Base-by-base conservation (phyloP, 768 basidiomycete species). In the Trametes maxima region DNA sequence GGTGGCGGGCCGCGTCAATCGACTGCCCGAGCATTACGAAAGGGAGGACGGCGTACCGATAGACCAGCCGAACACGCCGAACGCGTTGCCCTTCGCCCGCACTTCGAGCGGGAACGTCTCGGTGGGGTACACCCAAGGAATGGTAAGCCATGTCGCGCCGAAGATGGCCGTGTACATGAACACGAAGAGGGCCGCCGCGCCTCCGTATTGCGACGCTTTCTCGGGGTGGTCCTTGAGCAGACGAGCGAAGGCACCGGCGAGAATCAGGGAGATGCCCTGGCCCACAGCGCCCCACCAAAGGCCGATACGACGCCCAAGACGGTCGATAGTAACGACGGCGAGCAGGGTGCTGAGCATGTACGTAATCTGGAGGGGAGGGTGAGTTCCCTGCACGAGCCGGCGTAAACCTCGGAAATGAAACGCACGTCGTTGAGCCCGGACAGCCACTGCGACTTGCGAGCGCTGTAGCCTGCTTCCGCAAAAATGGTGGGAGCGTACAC, bases 101-200 rank as follows among this genome's bases (percentile, higher is more conserved):
- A 78, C 75, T 56, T 77, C 75, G 22, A 79, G 74, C 17, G 78
- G 78, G 71, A 78, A 80, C 14, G 74, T 79, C 74, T 79, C 68
- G 13, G 74, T 74, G 14, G 73, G 73, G 65, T 62, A 70, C 22
- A 68, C 72, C 73, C 73, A 74, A 2, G 78, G 78, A 54, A 79
- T 79, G 6, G 78, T 78, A 37, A 79, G 69, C 79, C 79, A 80
- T n/a, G 79, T 80, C 39, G 78, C 79, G 37, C 78, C 79, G 66
- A 79, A 80, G 17, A 78, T 64, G 14, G 74, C 73, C 0, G 78
- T 80, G 64, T 79, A 80, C 33, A 76, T 56, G 69, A 80, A 80
- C 33, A 80, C 74, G 68, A 79, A 79, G 63, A 77, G 73, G 5
- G 78, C 79, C 0, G 78, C 77, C 0, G 78, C 78, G 24, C 76